phyloP scores from a whole-genome alignment of 805 yeast genomes.

The Metschnikowia proteae region DNA sequence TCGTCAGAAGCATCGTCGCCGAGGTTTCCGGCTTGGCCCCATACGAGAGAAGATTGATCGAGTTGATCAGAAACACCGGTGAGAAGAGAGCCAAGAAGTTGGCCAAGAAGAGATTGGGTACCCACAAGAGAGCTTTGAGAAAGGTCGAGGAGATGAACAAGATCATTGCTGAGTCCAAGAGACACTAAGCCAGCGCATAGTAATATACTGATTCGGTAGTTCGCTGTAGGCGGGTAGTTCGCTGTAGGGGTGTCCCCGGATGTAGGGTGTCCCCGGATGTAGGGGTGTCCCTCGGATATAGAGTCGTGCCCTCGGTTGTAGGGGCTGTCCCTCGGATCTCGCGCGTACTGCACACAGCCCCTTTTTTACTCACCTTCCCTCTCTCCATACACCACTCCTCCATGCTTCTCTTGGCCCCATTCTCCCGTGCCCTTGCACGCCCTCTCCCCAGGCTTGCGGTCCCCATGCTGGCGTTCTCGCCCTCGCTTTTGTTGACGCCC shows the following conservation, averaged over 20 bases:
- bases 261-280: no score
- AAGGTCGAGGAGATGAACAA: conserved; percentile 98
- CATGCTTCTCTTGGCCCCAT: conserved; percentile 17
- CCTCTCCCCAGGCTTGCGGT: conserved; percentile 9
- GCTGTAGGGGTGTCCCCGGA: no score
- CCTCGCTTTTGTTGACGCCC: conserved; percentile 12
- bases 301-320: background rate
- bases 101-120: conserved; percentile 99
- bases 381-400: background rate
- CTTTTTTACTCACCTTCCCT: background rate
- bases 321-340: background rate
- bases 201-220: conserved; percentile 3
- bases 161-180: conserved; percentile 95
- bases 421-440: conserved; percentile 15
- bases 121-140: conserved; percentile 99
- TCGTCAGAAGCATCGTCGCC: conserved; percentile 91
- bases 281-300: no score
- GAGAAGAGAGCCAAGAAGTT: conserved; percentile 99
- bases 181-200: conserved; percentile 53
- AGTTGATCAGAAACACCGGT: conserved; percentile 99
- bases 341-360: background rate
- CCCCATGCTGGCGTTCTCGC: conserved; percentile 4
- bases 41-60: conserved; percentile 99
- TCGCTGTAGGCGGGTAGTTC: background rate
- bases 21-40: conserved; percentile 99